Evolutionary conservation across 164 flowering plant genomes (phyloP), one percentile per base, ranked within the genome.

Genomic region (Piper betle): DNA sequence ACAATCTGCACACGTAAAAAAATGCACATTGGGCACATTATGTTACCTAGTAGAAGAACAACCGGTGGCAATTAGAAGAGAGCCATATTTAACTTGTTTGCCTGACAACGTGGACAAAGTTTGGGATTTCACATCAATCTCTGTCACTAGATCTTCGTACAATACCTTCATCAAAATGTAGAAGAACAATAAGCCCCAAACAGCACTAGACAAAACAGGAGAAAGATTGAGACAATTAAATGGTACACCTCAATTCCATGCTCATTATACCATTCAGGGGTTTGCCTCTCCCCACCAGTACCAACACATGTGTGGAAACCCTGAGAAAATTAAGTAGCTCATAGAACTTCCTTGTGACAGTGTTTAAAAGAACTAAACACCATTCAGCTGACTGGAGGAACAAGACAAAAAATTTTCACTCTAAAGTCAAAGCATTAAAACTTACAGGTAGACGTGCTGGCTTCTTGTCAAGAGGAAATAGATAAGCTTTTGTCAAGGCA

Each of bases 241-340:
- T 6, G 41, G 18, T 9, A 33, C 72, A 89, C 98, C 96, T 92
- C 97, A 62, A 92, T 93, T 57, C 98, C 98, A 66, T 93, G 81
- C 77, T 92, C 90, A 69, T 86, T 80, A 67, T 90, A 93, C 98
- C 98, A 93, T 1, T 90, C 96, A 43, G 94, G 85, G 38, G 94
- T 84, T 74, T 89, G 94, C 65, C 97, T 86, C 61, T 93, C 96
- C 17, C 97, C 97, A 66, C 98, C 97, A 58, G 87, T 68, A 59
- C 98, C 98, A 76, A 93, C 98, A 72, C 97, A 90, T n/a, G 97
- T 87, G 74, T 90, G 97, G 73, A 93, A 93, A 33, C 98, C 98
- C 94, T 89, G 42, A 53, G 10, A 69, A 69, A 25, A 41, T n/a
- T 41, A 8, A 52, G 37, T 17, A 58, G 13, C n/a, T 18, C 33